Conservation (phyloP, 805 yeast genomes). For the Myxozyma monticola region DNA sequence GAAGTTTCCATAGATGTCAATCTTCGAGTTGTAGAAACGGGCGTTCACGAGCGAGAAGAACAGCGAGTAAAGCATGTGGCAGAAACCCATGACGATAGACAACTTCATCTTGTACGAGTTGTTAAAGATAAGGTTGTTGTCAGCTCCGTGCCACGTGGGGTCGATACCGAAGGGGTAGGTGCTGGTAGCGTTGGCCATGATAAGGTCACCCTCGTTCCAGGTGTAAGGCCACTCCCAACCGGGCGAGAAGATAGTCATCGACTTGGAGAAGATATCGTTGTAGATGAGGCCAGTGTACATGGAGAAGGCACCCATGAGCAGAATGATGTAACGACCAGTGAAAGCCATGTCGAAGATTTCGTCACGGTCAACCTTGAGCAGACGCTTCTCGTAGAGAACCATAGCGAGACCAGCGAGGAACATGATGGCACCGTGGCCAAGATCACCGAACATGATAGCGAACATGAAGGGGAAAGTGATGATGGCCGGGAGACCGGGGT, state of each 20-base stretch:
- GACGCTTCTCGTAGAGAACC: constrained; percentile 70
- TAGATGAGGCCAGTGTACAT: constrained; percentile 93
- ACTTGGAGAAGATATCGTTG: constrained; percentile 89
- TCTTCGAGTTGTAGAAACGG: constrained; percentile 60
- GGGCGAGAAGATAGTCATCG: constrained; percentile 81
- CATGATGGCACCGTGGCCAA: constrained; percentile 91
- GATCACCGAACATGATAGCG: constrained; percentile 98
- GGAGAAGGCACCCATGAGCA: constrained; percentile 92
- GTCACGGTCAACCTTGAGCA: constrained; percentile 71
- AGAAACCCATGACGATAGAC: constrained; percentile 89
- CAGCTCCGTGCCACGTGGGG: constrained; percentile 96
- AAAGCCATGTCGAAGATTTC: constrained; percentile 97
- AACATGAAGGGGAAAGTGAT: constrained; percentile 98
- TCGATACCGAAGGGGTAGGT: constrained; percentile 86
- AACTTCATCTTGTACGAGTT: constrained; percentile 98
- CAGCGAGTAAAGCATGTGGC: constrained; percentile 90
- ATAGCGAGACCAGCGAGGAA: constrained; percentile 68
- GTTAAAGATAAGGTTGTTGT: constrained; percentile 82
- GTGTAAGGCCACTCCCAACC: constrained; percentile 93
- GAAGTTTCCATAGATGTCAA: constrained; percentile 90
- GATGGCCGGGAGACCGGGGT: constrained; percentile 92
- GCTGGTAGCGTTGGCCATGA: constrained; percentile 65
- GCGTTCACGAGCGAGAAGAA: constrained; percentile 82
- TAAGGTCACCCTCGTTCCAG: constrained; percentile 66
- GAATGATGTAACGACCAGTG: constrained; percentile 84